Conservation (phyloP, 768 basidiomycete genomes). For the Coprinopsis marcescibilis region DNA sequence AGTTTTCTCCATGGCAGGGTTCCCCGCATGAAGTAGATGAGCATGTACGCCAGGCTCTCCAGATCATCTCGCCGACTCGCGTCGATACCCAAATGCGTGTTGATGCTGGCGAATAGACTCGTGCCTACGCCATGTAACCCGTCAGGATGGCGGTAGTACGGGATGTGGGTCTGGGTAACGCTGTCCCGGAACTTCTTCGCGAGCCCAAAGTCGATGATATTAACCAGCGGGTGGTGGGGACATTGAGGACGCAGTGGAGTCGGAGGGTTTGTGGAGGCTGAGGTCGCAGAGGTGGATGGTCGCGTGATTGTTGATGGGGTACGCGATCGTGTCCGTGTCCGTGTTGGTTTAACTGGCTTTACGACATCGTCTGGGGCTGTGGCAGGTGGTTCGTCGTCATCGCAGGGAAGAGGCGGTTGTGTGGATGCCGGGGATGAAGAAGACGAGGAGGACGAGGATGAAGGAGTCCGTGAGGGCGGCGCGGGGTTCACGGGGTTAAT, state of each 20-base stretch:
- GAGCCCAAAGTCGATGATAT: constrained; percentile 88
- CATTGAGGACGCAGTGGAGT: background rate
- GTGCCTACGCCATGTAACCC: constrained; percentile 78
- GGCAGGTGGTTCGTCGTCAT: no score
- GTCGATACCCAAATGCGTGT: constrained; percentile 35
- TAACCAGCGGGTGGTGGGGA: constrained; percentile 51
- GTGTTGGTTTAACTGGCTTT: constrained; percentile 1
- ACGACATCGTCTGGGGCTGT: background rate
- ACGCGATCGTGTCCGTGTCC: no score
- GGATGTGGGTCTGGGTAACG: constrained; percentile 58
- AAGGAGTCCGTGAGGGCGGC: constrained; percentile 2
- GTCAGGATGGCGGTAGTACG: constrained; percentile 54
- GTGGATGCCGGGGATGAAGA: no score
- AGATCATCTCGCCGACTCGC: constrained; percentile 75
- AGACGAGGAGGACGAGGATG: background rate
- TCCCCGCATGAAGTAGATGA: constrained; percentile 75
- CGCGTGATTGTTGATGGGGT: no score
- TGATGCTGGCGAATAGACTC: constrained; percentile 32
- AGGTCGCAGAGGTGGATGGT: no score
- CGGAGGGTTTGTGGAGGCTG: constrained; percentile 1
- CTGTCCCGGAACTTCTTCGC: constrained; percentile 74
- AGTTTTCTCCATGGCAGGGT: constrained; percentile 75
- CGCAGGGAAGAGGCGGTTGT: no score
- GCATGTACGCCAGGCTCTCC: constrained; percentile 77
- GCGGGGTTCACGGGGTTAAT: background rate